Evolutionary conservation across 306 rosid species (phyloP).

Genomic region (Rosa persica): DNA sequence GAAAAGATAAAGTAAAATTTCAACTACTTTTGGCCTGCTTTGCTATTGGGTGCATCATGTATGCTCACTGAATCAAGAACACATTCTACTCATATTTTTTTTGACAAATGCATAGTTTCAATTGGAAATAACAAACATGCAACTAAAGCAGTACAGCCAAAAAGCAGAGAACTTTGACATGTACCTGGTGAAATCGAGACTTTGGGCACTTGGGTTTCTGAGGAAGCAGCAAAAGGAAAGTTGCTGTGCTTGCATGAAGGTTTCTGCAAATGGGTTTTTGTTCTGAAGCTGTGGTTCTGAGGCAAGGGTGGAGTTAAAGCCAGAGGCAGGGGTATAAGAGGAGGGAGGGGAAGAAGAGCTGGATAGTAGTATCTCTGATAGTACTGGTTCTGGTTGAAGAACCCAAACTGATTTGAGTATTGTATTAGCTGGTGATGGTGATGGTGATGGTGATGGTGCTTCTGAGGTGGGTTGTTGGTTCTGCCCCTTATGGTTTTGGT

Average conservation of each 20-base stretch:
- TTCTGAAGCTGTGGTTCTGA: slow-evolving; percentile 46
- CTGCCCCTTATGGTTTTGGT: slow-evolving; percentile 45
- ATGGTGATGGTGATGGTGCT: slow-evolving; percentile 38
- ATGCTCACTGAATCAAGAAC: slow-evolving; percentile 19
- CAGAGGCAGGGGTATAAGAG: slow-evolving; percentile 70
- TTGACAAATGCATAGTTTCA: slow-evolving; percentile 12
- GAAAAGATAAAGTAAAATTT: background rate
- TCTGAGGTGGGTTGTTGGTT: slow-evolving; percentile 41
- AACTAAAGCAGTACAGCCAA: slow-evolving; percentile 17
- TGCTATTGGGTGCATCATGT: slow-evolving; percentile 1
- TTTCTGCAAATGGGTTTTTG: slow-evolving; percentile 69
- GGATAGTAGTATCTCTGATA: slow-evolving; percentile 66
- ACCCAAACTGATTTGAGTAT: slow-evolving; percentile 52
- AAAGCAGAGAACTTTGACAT: slow-evolving; percentile 27
- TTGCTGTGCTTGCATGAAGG: slow-evolving; percentile 64
- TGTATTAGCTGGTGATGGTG: slow-evolving; percentile 53
- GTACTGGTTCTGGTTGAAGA: slow-evolving; percentile 62
- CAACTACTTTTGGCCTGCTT: background rate
- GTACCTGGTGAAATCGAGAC: slow-evolving; percentile 51
- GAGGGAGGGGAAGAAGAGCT: slow-evolving; percentile 84
- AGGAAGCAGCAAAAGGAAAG: slow-evolving; percentile 51
- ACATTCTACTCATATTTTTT: slow-evolving; percentile 5
- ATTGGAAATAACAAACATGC: slow-evolving; percentile 27
- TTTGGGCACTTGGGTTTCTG: slow-evolving; percentile 51
- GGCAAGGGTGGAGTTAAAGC: slow-evolving; percentile 67